Evolutionary conservation across 169 alveolate genomes (phyloP).

Genomic region (Babesia caballi): DNA sequence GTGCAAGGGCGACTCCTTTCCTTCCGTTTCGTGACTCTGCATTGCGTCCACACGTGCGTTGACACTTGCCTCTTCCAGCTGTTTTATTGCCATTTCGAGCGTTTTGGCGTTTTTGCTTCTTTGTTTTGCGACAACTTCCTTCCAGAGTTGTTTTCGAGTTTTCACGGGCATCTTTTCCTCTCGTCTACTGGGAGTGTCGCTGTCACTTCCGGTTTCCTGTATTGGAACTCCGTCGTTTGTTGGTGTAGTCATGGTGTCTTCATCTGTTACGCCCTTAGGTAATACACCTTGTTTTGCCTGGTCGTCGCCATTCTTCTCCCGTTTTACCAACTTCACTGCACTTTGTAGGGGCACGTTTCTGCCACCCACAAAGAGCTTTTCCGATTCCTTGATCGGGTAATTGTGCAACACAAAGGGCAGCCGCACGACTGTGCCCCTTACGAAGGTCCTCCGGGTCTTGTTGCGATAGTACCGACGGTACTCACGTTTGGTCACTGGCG

Average conservation of each 20-base stretch:
- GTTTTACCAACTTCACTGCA: neutral
- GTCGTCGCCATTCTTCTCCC: neutral
- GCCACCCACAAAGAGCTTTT: constrained; percentile 20
- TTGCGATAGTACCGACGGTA: constrained; percentile 49
- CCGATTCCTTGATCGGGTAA: constrained; percentile 11
- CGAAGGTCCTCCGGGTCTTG: constrained; percentile 11
- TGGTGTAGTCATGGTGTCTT: neutral
- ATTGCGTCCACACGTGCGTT: neutral
- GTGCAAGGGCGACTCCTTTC: neutral
- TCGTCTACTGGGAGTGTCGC: neutral
- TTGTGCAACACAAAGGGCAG: constrained; percentile 45
- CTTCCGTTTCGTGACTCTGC: neutral
- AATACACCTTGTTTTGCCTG: neutral
- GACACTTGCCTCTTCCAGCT: constrained; percentile 25
- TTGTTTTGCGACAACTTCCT: constrained; percentile 39
- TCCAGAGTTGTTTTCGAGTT: constrained; percentile 59
- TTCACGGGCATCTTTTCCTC: neutral
- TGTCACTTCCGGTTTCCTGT: neutral
- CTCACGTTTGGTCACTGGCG: constrained; percentile 19
- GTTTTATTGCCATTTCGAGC: constrained; percentile 36
- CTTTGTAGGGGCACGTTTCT: constrained; percentile 28
- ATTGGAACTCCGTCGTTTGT: neutral
- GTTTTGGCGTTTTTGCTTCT: constrained; percentile 27
- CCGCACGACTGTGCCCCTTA: constrained; percentile 37
- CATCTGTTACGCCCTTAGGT: too few species aligned